Conservation (phyloP, 345 rosid genomes). For the Aethionema arabicum region DNA sequence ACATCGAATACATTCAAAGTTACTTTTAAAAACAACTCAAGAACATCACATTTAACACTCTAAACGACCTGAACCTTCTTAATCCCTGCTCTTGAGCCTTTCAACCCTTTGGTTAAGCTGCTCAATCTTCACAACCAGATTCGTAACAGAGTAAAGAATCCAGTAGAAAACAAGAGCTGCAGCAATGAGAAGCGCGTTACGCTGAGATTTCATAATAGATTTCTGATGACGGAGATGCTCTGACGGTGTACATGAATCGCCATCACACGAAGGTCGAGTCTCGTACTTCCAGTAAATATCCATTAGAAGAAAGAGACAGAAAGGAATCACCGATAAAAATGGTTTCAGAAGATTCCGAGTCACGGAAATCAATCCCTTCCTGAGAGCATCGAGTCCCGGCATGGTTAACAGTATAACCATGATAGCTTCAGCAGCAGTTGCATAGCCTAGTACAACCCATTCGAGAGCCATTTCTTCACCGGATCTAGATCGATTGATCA, state of each 20-base stretch:
- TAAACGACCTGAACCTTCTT: conserved; percentile 2
- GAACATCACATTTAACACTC: not conserved
- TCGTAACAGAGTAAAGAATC: conserved; percentile 72
- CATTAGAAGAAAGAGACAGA: conserved; percentile 80
- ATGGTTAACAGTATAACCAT: conserved; percentile 81
- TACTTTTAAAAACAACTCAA: not conserved
- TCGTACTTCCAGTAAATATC: conserved; percentile 96
- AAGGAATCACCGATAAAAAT: conserved; percentile 75
- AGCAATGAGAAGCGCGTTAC: conserved; percentile 75
- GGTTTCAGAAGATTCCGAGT: conserved; percentile 84
- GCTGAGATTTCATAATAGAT: conserved; percentile 84
- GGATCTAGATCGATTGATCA: not conserved
- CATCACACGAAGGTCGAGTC: conserved; percentile 68
- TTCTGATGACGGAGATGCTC: conserved; percentile 92
- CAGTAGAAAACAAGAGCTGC: conserved; percentile 82
- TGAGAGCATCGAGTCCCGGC: conserved; percentile 74
- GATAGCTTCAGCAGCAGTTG: conserved; percentile 88
- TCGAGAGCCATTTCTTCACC: conserved; percentile 69
- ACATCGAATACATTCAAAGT: not conserved
- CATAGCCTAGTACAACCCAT: conserved; percentile 86
- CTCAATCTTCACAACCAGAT: conserved; percentile 64
- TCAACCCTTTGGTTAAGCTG: conserved; percentile 70
- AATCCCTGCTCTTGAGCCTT: conserved; percentile 56
- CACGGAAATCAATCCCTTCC: conserved; percentile 69
- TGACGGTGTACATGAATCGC: conserved; percentile 65